These are phyloP conservation scores for Rhynchosporium graminicola DNA, from an alignment of 2,329 filamentous ascomycete genomes.

Conservation along the genomic window DNA sequence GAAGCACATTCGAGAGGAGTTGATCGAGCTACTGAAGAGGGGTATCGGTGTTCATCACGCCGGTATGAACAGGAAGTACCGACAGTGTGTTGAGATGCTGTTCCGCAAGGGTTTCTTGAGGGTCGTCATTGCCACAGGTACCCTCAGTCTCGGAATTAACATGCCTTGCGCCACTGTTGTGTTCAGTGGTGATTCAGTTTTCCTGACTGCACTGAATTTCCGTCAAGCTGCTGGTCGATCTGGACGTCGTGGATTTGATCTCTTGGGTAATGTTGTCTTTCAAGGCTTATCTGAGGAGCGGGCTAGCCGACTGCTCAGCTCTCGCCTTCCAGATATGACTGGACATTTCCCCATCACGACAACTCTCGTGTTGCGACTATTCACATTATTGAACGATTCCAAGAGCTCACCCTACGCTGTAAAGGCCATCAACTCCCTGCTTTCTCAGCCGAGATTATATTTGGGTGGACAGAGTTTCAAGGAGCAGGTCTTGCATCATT, in stretches of 20 bases:
- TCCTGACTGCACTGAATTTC: constrained; percentile 73
- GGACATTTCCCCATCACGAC: constrained; percentile 80
- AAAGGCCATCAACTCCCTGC: constrained; percentile 62
- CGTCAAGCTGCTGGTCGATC: constrained; percentile 76
- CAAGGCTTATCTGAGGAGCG: constrained; percentile 63
- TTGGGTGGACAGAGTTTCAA: constrained; percentile 68
- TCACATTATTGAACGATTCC: constrained; percentile 67
- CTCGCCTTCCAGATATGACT: constrained; percentile 69
- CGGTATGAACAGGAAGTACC: constrained; percentile 76
- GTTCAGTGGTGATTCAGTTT: constrained; percentile 73
- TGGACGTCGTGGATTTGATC: constrained; percentile 77
- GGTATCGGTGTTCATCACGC: constrained; percentile 78
- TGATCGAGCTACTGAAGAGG: constrained; percentile 63
- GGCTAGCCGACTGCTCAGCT: constrained; percentile 69
- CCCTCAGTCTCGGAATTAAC: constrained; percentile 76
- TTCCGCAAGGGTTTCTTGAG: constrained; percentile 72
- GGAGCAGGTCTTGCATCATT: constrained; percentile 71
- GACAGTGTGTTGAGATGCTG: constrained; percentile 71
- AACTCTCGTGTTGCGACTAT: constrained; percentile 68
- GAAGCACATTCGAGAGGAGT: constrained; percentile 50
- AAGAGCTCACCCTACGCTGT: constrained; percentile 62
- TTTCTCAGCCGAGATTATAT: constrained; percentile 70
- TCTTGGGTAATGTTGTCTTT: constrained; percentile 81
- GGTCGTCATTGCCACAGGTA: constrained; percentile 74
- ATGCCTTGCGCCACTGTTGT: constrained; percentile 84